Evolutionary conservation across 352 stramenopile species (phyloP).

Genomic region (Phytophthora idaei): DNA sequence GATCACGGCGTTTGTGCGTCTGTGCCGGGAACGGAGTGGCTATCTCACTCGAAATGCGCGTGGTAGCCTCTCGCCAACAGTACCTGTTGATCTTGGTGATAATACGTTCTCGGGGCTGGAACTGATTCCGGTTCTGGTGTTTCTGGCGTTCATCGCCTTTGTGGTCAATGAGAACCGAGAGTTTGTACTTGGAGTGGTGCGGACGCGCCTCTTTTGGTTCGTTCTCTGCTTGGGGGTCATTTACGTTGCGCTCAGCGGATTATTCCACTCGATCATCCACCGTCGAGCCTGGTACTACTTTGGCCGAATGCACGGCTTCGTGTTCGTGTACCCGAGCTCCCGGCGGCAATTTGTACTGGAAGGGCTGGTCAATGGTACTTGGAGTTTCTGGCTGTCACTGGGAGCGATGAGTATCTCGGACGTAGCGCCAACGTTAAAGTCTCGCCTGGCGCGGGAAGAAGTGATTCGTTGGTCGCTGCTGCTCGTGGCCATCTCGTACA

Average conservation of each 20-base stretch:
- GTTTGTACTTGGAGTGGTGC: conserved; percentile 40
- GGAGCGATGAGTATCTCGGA: conserved; percentile 55
- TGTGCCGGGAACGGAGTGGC: conserved; percentile 39
- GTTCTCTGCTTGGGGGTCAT: conserved; percentile 52
- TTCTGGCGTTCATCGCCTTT: conserved; percentile 45
- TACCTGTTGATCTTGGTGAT: conserved; percentile 12
- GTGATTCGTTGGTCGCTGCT: conserved; percentile 52
- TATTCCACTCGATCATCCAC: conserved; percentile 74
- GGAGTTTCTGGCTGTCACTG: conserved; percentile 69
- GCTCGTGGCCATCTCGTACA: conserved; percentile 55
- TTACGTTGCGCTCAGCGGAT: conserved; percentile 64
- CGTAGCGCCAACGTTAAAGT: conserved; percentile 43
- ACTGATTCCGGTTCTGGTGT: conserved; percentile 42
- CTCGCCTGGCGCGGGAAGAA: conserved; percentile 43
- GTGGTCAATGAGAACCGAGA: conserved; percentile 50
- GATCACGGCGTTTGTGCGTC: conserved; percentile 38
- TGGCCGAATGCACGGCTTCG: conserved; percentile 53
- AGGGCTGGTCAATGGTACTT: conserved; percentile 60
- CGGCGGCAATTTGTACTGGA: conserved; percentile 74
- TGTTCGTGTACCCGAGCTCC: conserved; percentile 66
- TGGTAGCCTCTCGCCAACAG: conserved; percentile 14
- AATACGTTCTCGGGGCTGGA: conserved; percentile 37
- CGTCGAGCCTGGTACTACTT: conserved; percentile 54
- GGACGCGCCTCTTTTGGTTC: conserved; percentile 60
- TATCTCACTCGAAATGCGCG: conserved; percentile 33